Conservation (phyloP, 1,284 basidiomycete species). For the Sporisorium sorghi region DNA sequence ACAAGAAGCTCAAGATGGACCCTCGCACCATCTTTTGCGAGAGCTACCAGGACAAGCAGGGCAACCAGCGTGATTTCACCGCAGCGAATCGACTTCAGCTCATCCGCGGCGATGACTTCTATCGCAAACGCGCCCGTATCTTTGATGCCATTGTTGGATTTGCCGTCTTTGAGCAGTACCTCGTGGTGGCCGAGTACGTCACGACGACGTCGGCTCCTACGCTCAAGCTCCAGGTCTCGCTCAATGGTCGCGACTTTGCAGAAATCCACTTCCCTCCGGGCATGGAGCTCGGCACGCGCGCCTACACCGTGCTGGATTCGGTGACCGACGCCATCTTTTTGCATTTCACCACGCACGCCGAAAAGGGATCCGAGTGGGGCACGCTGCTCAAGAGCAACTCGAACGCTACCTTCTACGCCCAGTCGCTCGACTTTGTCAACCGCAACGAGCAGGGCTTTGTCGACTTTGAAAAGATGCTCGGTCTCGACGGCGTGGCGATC, state of each 20-base stretch:
- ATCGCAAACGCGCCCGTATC: slow-evolving; percentile 76
- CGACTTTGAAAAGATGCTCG: slow-evolving; percentile 98
- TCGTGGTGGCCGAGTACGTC: slow-evolving; percentile 89
- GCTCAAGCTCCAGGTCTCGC: slow-evolving; percentile 84
- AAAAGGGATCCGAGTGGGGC: slow-evolving; percentile 82
- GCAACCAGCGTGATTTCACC: slow-evolving; percentile 75
- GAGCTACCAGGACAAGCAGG: slow-evolving; percentile 83
- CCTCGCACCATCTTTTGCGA: slow-evolving; percentile 91
- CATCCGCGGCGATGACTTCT: slow-evolving; percentile 83
- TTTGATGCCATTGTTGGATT: slow-evolving; percentile 92
- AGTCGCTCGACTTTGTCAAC: slow-evolving; percentile 89
- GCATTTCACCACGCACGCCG: slow-evolving; percentile 90
- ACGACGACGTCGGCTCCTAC: slow-evolving; percentile 24
- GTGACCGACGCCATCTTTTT: slow-evolving; percentile 92
- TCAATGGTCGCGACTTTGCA: slow-evolving; percentile 87
- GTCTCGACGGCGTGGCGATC: slow-evolving; percentile 92
- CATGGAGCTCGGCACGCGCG: slow-evolving; percentile 87
- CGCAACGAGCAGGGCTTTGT: slow-evolving; percentile 87
- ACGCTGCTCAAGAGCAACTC: slow-evolving; percentile 94
- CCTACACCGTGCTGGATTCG: slow-evolving; percentile 94
- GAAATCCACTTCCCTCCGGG: slow-evolving; percentile 87
- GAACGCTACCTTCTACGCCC: slow-evolving; percentile 94
- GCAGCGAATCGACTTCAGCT: slow-evolving; percentile 80
- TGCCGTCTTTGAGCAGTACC: slow-evolving; percentile 93
- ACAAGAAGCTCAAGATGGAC: slow-evolving; percentile 80